Evolutionary conservation across 306 rosid genomes (phyloP).

Genomic region (Oemleria cerasiformis): DNA sequence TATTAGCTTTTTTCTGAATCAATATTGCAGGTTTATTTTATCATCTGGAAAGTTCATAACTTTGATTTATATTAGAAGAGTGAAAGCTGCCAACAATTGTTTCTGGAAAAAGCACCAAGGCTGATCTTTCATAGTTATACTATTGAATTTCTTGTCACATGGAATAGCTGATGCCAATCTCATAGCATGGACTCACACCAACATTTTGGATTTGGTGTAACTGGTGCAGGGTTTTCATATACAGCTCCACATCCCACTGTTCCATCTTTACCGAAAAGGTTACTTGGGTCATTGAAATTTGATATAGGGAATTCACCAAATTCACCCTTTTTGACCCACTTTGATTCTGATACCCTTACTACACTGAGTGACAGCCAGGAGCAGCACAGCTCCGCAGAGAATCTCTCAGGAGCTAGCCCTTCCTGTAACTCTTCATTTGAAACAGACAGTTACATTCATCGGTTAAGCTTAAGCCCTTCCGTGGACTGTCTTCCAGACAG

Average conservation of each 20-base stretch:
- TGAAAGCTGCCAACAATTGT: not conserved
- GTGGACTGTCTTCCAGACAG: slow-evolving; percentile 32
- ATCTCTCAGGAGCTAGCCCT: slow-evolving; percentile 54
- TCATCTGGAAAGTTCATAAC: slow-evolving; percentile 13
- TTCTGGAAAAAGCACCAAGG: slow-evolving; percentile 4
- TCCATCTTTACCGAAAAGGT: slow-evolving; percentile 50
- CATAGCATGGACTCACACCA: slow-evolving; percentile 76
- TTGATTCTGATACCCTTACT: slow-evolving; percentile 59
- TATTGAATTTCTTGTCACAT: slow-evolving; percentile 8
- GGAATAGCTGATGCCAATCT: slow-evolving; percentile 40
- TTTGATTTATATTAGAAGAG: not conserved
- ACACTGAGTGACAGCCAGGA: slow-evolving; percentile 59
- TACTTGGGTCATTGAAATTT: slow-evolving; percentile 59
- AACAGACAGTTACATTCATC: slow-evolving; percentile 37
- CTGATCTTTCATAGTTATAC: slow-evolving; percentile 18
- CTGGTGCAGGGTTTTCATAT: slow-evolving; percentile 53
- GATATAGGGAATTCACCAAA: slow-evolving; percentile 64
- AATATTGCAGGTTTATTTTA: slow-evolving; percentile 38
- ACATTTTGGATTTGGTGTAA: slow-evolving; percentile 46
- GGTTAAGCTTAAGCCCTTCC: slow-evolving; percentile 37
- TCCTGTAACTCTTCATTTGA: slow-evolving; percentile 53
- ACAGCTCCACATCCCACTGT: slow-evolving; percentile 49
- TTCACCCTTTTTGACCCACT: slow-evolving; percentile 51
- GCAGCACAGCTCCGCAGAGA: slow-evolving; percentile 55
- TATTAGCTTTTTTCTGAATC: slow-evolving; percentile 13